Evolutionary conservation across 805 yeast species (phyloP).

Genomic region (Ogataea trehalophila): DNA sequence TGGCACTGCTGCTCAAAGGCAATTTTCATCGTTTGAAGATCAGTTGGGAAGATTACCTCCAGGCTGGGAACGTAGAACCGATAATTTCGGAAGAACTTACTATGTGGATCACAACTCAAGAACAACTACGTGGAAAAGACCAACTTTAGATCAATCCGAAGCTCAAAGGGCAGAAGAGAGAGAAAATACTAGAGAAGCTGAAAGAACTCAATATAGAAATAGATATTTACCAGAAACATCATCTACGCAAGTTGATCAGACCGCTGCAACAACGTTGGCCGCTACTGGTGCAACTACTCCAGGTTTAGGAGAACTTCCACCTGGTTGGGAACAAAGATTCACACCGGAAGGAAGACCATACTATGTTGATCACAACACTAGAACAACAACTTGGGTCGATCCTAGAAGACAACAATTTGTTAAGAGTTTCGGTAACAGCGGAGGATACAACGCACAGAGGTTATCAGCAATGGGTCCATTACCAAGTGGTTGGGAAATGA

Average conservation of each 20-base stretch:
- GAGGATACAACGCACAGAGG: conserved; percentile 96
- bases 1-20: conserved; percentile 38
- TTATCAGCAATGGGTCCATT: conserved; percentile 96
- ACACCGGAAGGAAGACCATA: conserved; percentile 98
- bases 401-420: conserved; percentile 98
- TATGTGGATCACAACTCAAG: conserved; percentile 97
- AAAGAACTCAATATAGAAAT: conserved; percentile 84
- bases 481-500: conserved; percentile 99
- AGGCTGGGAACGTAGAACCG: conserved; percentile 99
- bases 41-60: conserved; percentile 95
- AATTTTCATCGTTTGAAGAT: conserved; percentile 92
- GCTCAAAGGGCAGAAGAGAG: conserved; percentile 57
- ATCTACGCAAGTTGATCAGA: conserved; percentile 45
- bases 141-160: conserved; percentile 77
- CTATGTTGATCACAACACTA: conserved; percentile 98
- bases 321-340: conserved; percentile 98
- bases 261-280: conserved; percentile 47
- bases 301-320: conserved; percentile 93
- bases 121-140: conserved; percentile 99
- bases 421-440: conserved; percentile 85
- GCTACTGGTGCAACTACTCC: conserved; percentile 87
- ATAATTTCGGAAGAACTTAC: conserved; percentile 94
- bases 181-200: conserved; percentile 73
- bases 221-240: conserved; percentile 81
- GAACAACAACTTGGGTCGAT: conserved; percentile 99